Percentiles rank a stretch among this genome's conserved stretches.
Evolutionary conservation across 495 filamentous ascomycete species (phyloP).

Genomic region (Lasiosphaeris hirsuta): DNA sequence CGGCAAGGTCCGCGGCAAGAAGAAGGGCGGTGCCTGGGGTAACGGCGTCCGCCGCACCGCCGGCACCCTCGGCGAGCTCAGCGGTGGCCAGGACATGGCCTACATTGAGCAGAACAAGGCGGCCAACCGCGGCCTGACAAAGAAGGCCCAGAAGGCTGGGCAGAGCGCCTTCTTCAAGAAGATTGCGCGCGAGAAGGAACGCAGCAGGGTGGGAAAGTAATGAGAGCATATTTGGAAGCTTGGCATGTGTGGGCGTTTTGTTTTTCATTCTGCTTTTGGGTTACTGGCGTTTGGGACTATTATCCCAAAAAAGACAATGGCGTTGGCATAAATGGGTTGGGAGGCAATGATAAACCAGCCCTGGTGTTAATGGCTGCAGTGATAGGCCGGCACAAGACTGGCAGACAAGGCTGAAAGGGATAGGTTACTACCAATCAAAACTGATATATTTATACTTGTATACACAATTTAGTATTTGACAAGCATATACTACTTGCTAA

Average conservation of each 20-base stretch:
- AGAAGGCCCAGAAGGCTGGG: slow-evolving; percentile 57
- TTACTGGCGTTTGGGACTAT: too few relatives aligned
- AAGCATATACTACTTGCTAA: too few relatives aligned
- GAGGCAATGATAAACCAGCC: too few relatives aligned
- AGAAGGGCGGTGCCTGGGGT: slow-evolving; percentile 43
- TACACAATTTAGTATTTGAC: too few relatives aligned
- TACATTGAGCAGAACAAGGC: slow-evolving; percentile 89
- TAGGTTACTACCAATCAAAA: too few relatives aligned
- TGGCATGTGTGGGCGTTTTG: neutral
- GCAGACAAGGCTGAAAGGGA: too few relatives aligned
- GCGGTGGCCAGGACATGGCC: slow-evolving; percentile 92
- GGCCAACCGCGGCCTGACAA: slow-evolving; percentile 66
- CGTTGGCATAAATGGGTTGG: too few relatives aligned
- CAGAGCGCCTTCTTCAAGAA: slow-evolving; percentile 70
- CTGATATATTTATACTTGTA: too few relatives aligned
- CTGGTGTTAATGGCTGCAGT: too few relatives aligned
- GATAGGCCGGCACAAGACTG: too few relatives aligned
- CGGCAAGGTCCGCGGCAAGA: slow-evolving; percentile 46
- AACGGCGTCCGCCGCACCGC: slow-evolving; percentile 66
- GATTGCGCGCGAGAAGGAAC: slow-evolving; percentile 65
- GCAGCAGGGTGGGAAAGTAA: slow-evolving; percentile 16
- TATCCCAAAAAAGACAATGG: too few relatives aligned
- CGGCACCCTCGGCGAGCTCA: slow-evolving; percentile 77
- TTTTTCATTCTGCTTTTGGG: neutral
- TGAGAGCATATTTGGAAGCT: neutral